A percentile compares a stretch with the other conserved stretches of the same genome.
Evolutionary conservation across 768 basidiomycete genomes (phyloP).

Genomic region (Hirschioporus abietinus): DNA sequence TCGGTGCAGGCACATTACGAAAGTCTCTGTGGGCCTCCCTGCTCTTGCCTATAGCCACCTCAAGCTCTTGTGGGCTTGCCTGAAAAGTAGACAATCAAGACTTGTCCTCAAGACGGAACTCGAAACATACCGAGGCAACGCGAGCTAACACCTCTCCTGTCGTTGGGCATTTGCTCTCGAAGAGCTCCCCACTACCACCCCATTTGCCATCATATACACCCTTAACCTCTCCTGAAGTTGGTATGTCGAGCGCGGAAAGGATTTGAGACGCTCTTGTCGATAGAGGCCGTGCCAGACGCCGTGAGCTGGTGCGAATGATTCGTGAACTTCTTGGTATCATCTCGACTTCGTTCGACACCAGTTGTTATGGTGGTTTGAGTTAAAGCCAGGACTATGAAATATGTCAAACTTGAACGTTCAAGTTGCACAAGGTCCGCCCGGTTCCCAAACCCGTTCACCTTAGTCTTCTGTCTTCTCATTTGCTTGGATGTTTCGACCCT

Average conservation of each 20-base stretch:
- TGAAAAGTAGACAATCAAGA: slow-evolving; percentile 22
- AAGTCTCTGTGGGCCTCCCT: slow-evolving; percentile 69
- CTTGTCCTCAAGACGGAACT: slow-evolving; percentile 5
- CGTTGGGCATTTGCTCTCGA: slow-evolving; percentile 74
- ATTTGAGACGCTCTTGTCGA: slow-evolving; percentile 69
- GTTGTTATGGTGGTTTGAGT: neutral
- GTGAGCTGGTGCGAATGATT: neutral
- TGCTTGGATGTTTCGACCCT: too few relatives aligned
- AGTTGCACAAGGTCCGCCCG: neutral
- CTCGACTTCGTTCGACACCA: neutral
- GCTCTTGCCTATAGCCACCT: slow-evolving; percentile 59
- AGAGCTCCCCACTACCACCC: slow-evolving; percentile 66
- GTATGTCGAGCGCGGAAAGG: slow-evolving; percentile 60
- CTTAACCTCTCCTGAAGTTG: slow-evolving; percentile 45
- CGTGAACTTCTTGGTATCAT: neutral
- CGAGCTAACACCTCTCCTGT: slow-evolving; percentile 82
- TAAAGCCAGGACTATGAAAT: too few relatives aligned
- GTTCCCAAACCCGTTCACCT: neutral
- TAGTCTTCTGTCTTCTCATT: neutral
- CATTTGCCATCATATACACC: slow-evolving; percentile 85
- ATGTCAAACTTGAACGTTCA: neutral
- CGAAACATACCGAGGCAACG: slow-evolving; percentile 55
- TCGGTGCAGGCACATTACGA: slow-evolving; percentile 78
- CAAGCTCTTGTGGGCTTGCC: slow-evolving; percentile 71
- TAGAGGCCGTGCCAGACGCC: slow-evolving; percentile 33